Conservation (phyloP, 2,329 filamentous ascomycete genomes). For the Penicillium italicum region DNA sequence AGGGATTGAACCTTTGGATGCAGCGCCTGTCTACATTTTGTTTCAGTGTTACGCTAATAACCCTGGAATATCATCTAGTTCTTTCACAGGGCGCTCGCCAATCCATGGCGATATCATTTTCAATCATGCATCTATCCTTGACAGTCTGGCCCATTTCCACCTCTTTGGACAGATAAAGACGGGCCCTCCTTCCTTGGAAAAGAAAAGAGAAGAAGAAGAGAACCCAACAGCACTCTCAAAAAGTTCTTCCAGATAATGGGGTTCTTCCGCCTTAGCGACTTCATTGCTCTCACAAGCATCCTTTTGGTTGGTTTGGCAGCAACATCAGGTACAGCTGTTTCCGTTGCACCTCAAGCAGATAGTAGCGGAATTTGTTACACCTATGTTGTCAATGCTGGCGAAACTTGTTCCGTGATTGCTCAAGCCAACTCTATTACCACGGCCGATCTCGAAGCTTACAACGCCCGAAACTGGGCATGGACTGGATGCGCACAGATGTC, state of each 20-base stretch:
- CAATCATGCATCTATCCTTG: neutral
- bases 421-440: constrained; percentile 35
- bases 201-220: neutral
- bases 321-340: neutral
- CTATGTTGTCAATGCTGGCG: constrained; percentile 33
- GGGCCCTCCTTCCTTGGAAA: neutral
- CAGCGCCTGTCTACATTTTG: neutral
- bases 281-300: neutral
- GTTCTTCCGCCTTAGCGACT: neutral
- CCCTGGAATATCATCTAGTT: neutral
- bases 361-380: constrained; percentile 30
- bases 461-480: constrained; percentile 47
- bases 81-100: neutral
- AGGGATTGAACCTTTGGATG: neutral
- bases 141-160: neutral
- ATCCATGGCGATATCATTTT: no score
- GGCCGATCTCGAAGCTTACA: constrained; percentile 41
- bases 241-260: neutral
- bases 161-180: neutral
- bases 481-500: constrained; percentile 37
- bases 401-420: constrained; percentile 39
- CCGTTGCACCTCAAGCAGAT: neutral
- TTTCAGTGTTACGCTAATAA: neutral
- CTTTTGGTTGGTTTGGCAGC: neutral
- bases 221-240: neutral